Evolutionary conservation across 495 filamentous ascomycete genomes (phyloP), one percentile per base, ranked within the genome.

Genomic region (Hypoxylon fuscum): DNA sequence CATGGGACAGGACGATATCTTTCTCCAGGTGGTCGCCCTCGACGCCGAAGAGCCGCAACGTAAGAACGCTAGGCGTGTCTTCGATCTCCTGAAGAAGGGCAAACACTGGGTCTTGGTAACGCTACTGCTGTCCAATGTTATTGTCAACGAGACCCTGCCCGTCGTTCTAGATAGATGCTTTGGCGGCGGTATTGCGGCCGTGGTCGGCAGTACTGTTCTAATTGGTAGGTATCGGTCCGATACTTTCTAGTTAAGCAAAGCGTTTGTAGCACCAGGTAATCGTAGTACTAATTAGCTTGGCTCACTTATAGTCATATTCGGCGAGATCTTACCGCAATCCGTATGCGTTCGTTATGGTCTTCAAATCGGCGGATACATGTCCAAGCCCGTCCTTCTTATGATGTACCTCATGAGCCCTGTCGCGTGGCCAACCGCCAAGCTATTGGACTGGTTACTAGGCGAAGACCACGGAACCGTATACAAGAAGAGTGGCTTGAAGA

Each of bases 91-190:
- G 41, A 87, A 94, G 55, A 87, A 84, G 42, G 96, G 95, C 37
- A 98, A 98, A 68, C 95, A 98, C 75, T 98, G 95, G 95, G 95
- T 98, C n/a, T 79, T 98, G 50, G 95, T 98, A 27, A 98, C 95
- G 10, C 79, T 98, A 25, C 84, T 98, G 3, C 78, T 98, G 45
- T 90, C 92, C 66, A 98, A 98, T 76, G 95, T 98, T 68, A 97
- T 98, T 67, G 96, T 96, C 46, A 98, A 98, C 75, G 95, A 98
- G 76, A 95, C 95, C 0, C 83, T 98, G 6, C 95, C 95, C 20
- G 96, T 98, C 47, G 90, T 98, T 17, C 83, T 98, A 12, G 95
- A 98, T 75, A 84, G 96, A 27, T 94, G 91, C 52, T 84, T 98
- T 14, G 95, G 95, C 35, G 96, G 95, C 53, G 95, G 95, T 47